Evolutionary conservation across 306 rosid genomes (phyloP).

Genomic region (Bauhinia variegata): DNA sequence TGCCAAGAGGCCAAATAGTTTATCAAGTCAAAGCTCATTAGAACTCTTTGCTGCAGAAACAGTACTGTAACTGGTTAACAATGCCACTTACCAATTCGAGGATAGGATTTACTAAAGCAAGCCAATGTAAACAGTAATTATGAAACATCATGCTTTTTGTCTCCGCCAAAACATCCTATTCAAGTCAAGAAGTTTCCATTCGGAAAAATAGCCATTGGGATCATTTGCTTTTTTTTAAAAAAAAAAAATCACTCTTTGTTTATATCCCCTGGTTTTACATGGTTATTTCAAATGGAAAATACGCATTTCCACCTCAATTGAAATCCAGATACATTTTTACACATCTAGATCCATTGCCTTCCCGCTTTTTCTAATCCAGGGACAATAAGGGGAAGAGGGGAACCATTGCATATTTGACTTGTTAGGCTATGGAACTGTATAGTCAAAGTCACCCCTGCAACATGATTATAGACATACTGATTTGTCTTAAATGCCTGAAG

Average conservation of each 20-base stretch:
- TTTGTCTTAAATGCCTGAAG: neutral
- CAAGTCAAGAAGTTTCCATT: neutral
- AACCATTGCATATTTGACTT: no score
- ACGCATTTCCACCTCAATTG: neutral
- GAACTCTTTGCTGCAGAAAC: neutral
- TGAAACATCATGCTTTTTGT: neutral
- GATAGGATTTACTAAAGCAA: neutral
- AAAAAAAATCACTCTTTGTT: neutral
- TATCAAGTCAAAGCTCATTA: constrained; percentile 5
- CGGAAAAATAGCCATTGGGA: neutral
- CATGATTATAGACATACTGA: neutral
- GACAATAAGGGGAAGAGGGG: neutral
- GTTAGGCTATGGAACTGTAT: neutral
- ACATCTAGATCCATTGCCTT: neutral
- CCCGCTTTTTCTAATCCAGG: neutral
- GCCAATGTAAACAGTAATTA: neutral
- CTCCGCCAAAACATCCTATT: neutral
- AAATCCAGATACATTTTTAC: neutral
- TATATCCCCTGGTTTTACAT: neutral
- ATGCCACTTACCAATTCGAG: neutral
- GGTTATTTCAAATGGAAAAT: neutral
- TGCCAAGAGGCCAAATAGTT: neutral
- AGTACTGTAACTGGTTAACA: neutral
- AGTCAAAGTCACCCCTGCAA: neutral
- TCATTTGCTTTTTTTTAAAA: neutral